A percentile compares a stretch with the other conserved stretches of the same genome.
Conservation (phyloP, 345 rosid genomes). For the Populus euphratica region DNA sequence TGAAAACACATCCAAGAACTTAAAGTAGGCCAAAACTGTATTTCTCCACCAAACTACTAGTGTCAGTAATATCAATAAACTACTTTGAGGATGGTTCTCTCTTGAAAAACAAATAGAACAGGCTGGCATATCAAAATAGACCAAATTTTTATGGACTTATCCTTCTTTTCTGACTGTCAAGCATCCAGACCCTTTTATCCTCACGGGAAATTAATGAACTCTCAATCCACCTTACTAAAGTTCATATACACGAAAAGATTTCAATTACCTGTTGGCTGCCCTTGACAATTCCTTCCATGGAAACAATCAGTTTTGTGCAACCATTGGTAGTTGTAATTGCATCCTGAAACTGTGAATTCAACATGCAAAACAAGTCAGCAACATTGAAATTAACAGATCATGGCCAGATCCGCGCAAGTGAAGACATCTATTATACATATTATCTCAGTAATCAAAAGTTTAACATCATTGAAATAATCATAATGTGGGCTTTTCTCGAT, state of each 20-base stretch:
- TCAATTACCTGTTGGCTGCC: conserved; percentile 69
- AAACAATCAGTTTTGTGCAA: conserved; percentile 60
- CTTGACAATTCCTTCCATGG: conserved; percentile 79
- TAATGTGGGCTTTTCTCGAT: neutral
- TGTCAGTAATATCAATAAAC: neutral
- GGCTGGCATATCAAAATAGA: too few relatives aligned
- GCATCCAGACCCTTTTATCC: neutral
- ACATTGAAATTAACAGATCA: neutral
- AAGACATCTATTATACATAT: too few relatives aligned
- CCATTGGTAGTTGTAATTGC: conserved; percentile 62
- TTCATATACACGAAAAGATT: neutral
- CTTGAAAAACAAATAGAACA: too few relatives aligned
- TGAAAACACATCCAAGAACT: neutral
- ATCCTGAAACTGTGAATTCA: conserved; percentile 60
- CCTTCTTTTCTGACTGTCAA: too few relatives aligned
- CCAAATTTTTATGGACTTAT: too few relatives aligned
- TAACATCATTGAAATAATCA: neutral
- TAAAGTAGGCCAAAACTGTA: neutral
- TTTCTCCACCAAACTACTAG: neutral
- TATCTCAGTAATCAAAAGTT: too few relatives aligned
- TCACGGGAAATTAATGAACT: neutral
- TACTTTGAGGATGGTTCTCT: neutral
- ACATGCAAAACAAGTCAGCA: conserved; percentile 9
- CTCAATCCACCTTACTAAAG: neutral
- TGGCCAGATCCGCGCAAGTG: neutral